Conservation (phyloP, 495 filamentous ascomycete species). For the Cenococcum geophilum region DNA sequence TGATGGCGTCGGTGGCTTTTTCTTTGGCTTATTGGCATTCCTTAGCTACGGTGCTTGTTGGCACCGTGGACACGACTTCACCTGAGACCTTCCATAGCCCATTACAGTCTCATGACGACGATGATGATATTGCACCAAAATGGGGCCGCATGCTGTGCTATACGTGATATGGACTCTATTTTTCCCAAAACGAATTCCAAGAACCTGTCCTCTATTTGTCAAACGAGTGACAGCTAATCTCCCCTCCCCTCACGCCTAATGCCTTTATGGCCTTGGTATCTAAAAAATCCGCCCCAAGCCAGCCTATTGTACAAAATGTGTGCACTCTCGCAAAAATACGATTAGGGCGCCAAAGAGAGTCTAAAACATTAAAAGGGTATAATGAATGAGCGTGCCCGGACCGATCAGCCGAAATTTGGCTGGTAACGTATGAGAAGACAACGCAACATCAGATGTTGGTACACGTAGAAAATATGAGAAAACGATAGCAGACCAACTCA, state of each 20-base stretch:
- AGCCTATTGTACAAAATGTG: constrained; percentile 26
- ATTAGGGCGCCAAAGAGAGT: constrained; percentile 23
- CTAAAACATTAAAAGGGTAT: constrained; percentile 34
- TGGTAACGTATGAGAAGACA: background rate
- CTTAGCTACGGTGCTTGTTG: constrained; percentile 2
- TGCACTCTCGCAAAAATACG: background rate
- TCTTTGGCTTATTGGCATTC: constrained; percentile 1
- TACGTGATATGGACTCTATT: background rate
- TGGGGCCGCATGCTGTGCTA: background rate
- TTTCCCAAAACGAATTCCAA: background rate
- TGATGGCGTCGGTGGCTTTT: constrained; percentile 5
- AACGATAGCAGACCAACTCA: background rate
- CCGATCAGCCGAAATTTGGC: background rate
- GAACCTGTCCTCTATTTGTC: background rate
- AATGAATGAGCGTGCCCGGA: constrained; percentile 17
- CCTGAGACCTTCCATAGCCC: background rate
- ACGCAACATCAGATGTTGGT: background rate
- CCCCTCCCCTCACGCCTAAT: background rate
- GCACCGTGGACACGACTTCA: constrained; percentile 2
- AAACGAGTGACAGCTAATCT: background rate
- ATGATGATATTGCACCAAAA: background rate
- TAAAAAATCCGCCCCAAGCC: constrained; percentile 1
- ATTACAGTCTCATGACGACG: background rate
- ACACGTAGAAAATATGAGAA: background rate
- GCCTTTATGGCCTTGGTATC: background rate